Base-by-base conservation (phyloP, 176 grass and related monocot genomes). In the Tuctoria greenei region DNA sequence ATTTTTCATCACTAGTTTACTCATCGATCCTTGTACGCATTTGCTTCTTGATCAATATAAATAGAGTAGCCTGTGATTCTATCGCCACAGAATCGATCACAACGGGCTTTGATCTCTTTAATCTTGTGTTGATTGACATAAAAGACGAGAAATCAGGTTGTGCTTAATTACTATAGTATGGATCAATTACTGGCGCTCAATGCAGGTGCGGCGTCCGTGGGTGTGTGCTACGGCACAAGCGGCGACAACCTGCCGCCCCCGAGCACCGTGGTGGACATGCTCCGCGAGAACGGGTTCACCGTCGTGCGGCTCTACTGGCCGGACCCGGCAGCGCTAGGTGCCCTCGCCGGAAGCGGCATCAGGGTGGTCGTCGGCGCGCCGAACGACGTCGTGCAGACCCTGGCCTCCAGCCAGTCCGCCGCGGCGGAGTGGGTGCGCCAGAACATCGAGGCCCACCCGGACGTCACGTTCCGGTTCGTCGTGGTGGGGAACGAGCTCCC, bases 401-500 rank as follows among this genome's bases (percentile, higher is more conserved):
- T 96, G 15, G 90, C 84, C 47, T 34, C 82, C 21, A 40, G 28
- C 79, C 0, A 28, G 4, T 20, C 75, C 10, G 76, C 75, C 10
- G 87, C 93, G 0, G 12, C 24, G 20, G 31, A 74, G 1, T 96
- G 90, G 87, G 90, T 96, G 56, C 79, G 83, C 18, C 14, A 60
- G 61, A 84, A 96, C 75, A 69, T 93, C 11, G 18, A 63, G 59
- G 10, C 87, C 41, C 75, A 79, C 74, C 43, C 79, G 23, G 60
- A 11, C 37, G 84, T 90, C 17, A 34, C 82, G 35, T 82, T 96
- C 68, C 50, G 56, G 4, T 97, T 88, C 85, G 69, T 97, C 41
- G 85, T 85, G 1, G 93, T 93, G 27, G 93, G 93, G 0, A 97
- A 97, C 62, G 90, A 90, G 79, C 60, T 97, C 7, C 67, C 46